Percentiles rank a stretch among this genome's conserved stretches.
These are phyloP conservation scores for Rhizopogon sp. DNA, from an alignment of 768 basidiomycete genomes.

Conservation along the genomic window DNA sequence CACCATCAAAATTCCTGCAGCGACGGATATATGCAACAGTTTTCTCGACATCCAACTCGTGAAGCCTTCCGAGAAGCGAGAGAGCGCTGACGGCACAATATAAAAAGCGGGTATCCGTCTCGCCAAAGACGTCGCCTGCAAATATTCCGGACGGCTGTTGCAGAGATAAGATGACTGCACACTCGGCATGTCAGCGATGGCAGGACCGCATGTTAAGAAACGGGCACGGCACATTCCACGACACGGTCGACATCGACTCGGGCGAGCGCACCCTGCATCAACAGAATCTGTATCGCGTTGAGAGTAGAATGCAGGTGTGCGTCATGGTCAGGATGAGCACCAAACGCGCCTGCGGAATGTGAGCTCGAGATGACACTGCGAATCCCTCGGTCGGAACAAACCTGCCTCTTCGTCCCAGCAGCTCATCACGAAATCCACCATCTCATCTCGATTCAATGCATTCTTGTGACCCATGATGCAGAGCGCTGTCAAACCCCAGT, in stretches of 20 bases:
- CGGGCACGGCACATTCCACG: conserved; percentile 53
- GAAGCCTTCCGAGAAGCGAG: conserved; percentile 72
- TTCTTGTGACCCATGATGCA: conserved; percentile 75
- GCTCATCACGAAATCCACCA: conserved; percentile 85
- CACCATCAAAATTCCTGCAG: conserved; percentile 94
- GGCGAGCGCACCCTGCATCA: conserved; percentile 79
- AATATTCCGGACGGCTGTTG: conserved; percentile 87
- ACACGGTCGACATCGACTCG: conserved; percentile 66
- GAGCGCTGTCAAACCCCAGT: conserved; percentile 92
- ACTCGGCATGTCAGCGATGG: not conserved
- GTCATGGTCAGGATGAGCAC: conserved; percentile 91
- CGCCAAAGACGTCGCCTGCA: conserved; percentile 88
- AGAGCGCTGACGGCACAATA: conserved; percentile 85
- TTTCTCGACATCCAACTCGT: conserved; percentile 60
- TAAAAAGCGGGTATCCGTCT: conserved; percentile 85
- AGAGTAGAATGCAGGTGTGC: conserved; percentile 83
- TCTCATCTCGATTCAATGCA: conserved; percentile 77
- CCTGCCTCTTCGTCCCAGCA: conserved; percentile 95
- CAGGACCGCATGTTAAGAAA: conserved; percentile 7
- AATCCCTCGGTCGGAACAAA: conserved; percentile 11
- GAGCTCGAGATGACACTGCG: conserved; percentile 1
- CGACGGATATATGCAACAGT: conserved; percentile 66
- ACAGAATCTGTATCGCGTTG: conserved; percentile 88
- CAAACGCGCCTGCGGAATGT: conserved; percentile 68
- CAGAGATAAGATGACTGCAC: conserved; percentile 73